These are phyloP conservation scores for Clarireedia monteithiana DNA, from an alignment of 2,329 filamentous ascomycete genomes.

Conservation along the genomic window DNA sequence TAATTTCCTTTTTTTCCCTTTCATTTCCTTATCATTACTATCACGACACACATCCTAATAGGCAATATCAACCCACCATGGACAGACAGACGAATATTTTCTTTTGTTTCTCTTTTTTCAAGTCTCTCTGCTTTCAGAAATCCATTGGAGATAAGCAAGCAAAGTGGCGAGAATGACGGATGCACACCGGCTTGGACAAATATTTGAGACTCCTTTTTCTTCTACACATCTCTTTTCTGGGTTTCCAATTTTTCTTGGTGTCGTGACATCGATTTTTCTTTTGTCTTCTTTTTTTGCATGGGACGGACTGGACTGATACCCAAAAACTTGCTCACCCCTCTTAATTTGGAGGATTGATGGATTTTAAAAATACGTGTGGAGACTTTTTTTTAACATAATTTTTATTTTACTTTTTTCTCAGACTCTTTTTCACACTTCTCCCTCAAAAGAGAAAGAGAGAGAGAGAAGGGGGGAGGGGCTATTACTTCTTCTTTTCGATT, in stretches of 20 bases:
- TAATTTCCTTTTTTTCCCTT: neutral
- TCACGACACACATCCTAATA: neutral
- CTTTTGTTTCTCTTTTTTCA: too few relatives aligned
- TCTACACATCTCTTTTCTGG: too few relatives aligned
- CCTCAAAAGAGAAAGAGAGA: neutral
- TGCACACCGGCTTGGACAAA: too few relatives aligned
- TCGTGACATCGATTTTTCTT: too few relatives aligned
- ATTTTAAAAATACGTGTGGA: neutral
- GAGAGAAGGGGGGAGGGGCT: neutral
- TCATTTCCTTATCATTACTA: neutral
- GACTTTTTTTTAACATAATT: neutral
- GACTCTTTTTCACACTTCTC: neutral
- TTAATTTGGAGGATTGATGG: too few relatives aligned
- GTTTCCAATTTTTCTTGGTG: too few relatives aligned
- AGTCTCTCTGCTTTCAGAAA: too few relatives aligned
- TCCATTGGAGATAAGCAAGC: neutral
- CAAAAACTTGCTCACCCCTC: too few relatives aligned
- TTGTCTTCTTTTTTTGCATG: too few relatives aligned
- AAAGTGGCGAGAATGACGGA: neutral
- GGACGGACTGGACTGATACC: too few relatives aligned
- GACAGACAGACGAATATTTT: neutral
- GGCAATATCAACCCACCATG: neutral
- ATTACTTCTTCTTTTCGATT: neutral
- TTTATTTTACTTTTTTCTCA: neutral
- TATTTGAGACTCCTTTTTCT: too few relatives aligned